These are phyloP conservation scores for Dalbergia oliveri DNA, from an alignment of 306 rosid genomes.

Conservation along the genomic window DNA sequence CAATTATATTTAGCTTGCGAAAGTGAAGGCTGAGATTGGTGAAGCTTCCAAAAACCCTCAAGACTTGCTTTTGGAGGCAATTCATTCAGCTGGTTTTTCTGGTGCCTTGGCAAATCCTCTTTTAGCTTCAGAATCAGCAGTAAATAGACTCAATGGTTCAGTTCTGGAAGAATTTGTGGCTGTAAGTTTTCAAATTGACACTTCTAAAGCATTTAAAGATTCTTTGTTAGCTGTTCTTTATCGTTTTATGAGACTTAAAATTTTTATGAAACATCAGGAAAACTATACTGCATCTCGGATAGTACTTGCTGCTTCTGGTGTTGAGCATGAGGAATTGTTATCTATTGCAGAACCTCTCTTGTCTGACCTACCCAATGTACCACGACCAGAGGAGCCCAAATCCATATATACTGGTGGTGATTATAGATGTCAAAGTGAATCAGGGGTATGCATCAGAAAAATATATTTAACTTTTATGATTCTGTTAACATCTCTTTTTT, in stretches of 20 bases:
- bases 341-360: conserved; percentile 89
- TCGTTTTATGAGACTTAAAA: conserved; percentile 32
- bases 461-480: conserved; percentile 25
- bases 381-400: conserved; percentile 68
- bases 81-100: conserved; percentile 86
- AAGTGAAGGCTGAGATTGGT: conserved; percentile 79
- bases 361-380: conserved; percentile 77
- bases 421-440: conserved; percentile 80
- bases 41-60: conserved; percentile 87
- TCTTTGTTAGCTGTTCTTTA: conserved; percentile 17
- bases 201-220: conserved; percentile 16
- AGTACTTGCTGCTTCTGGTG: conserved; percentile 93
- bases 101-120: conserved; percentile 95
- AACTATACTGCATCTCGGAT: conserved; percentile 86
- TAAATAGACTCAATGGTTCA: conserved; percentile 65
- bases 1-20: conserved; percentile 63
- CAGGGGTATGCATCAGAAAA: conserved; percentile 69
- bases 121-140: conserved; percentile 75
- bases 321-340: conserved; percentile 86
- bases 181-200: conserved; percentile 64
- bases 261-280: conserved; percentile 66
- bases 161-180: conserved; percentile 85
- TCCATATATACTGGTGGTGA: conserved; percentile 92
- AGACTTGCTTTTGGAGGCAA: conserved; percentile 83
- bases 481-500: conserved; percentile 27